These are phyloP conservation scores for Rhizoclosmatium globosum DNA, from an alignment of 192 early-diverging fungal genomes.

Conservation along the genomic window DNA sequence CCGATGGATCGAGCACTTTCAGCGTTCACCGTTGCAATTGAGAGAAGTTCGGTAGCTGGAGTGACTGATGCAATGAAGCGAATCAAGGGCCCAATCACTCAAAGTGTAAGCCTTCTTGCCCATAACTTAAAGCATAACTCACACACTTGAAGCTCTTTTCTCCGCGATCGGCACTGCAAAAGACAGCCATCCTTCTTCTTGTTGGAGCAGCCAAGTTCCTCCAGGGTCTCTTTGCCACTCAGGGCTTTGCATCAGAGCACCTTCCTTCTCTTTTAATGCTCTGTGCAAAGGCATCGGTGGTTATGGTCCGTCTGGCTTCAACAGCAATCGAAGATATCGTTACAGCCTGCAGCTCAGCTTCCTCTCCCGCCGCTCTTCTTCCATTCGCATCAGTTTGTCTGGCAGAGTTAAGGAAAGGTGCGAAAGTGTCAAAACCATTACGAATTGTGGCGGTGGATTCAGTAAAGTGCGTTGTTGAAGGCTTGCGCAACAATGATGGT, in stretches of 20 bases:
- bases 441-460: constrained; percentile 21
- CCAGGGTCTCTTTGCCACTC: not conserved
- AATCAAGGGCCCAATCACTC: not conserved
- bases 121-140: not conserved
- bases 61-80: constrained; percentile 3
- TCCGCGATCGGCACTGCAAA: constrained; percentile 26
- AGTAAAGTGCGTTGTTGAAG: not conserved
- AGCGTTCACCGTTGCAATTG: not conserved
- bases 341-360: not conserved
- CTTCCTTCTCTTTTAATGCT: constrained; percentile 6
- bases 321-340: constrained; percentile 8
- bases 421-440: constrained; percentile 5
- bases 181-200: constrained; percentile 17
- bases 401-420: not conserved
- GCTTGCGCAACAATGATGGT: not conserved
- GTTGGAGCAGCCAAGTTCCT: not conserved
- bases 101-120: constrained; percentile 14
- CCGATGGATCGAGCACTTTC: constrained; percentile 19
- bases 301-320: constrained; percentile 22
- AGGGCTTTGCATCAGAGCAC: not conserved
- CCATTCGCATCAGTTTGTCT: constrained; percentile 4
- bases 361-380: not conserved
- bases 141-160: not conserved
- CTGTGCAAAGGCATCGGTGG: constrained; percentile 17
- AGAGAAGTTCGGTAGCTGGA: not conserved